Base-by-base conservation (phyloP, 1,284 basidiomycete genomes). In the Cryptococcus sp. region DNA sequence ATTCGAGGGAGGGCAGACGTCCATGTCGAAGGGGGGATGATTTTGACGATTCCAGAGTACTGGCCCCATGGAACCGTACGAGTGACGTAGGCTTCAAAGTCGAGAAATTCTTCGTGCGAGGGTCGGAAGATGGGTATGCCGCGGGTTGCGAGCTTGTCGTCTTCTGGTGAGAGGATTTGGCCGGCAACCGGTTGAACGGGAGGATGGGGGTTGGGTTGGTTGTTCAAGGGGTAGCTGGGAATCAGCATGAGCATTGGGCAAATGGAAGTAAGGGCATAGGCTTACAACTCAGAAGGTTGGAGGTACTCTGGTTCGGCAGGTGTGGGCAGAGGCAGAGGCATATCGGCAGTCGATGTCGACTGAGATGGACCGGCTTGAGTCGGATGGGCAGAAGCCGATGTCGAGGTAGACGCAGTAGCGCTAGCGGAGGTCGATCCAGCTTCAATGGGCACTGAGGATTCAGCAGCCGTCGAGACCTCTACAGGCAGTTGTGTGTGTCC, bases 111-210 rank as follows among this genome's bases (percentile, higher is more conserved):
- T 45, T 85, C 83, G 80, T 91, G 83, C 1, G 85, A 83, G 5
- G 92, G 92, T 65, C 83, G 86, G 79, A 97, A 97, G 14, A 97
- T 87, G 14, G 92, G 92, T 41, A 95, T 92, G 35, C 92, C 92
- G 46, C 87, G 82, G 60, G 82, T 78, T 0, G 87, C 87, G n/a
- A 82, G 68, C 11, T 83, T 86, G 75, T 93, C 90, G 65, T 91
- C 87, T 39, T 81, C 79, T 14, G 89, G 90, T 2, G 66, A 67
- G 80, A 81, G 33, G 46, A 48, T 28, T 50, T 45, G 19, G 23
- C 34, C 47, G 24, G 19, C 22, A 33, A 25, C 18, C 3, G 25
- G 10, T 9, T 5, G 33, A 19, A 41, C 40, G n/a, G 41, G 34
- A 11, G 31, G 14, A 9, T 14, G 5, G 4, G 22, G 26, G 14